These are phyloP conservation scores for Musa beccarii DNA, from an alignment of 176 grass and related monocot genomes.

Conservation along the genomic window DNA sequence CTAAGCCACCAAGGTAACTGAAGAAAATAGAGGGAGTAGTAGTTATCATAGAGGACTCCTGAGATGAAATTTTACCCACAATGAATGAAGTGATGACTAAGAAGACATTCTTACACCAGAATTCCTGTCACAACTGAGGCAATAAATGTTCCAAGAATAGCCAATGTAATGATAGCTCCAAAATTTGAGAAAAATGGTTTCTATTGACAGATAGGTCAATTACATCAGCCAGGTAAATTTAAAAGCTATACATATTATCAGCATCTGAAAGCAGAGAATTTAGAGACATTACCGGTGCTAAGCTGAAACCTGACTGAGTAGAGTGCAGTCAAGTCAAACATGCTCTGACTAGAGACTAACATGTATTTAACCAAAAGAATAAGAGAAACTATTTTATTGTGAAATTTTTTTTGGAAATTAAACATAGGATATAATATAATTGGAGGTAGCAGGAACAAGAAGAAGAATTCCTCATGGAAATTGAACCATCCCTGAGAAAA, in stretches of 20 bases:
- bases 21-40: conserved; percentile 2
- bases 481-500: conserved; percentile 81
- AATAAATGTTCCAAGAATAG: conserved; percentile 91
- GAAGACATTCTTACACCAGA: conserved; percentile 75
- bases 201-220: conserved; percentile 28
- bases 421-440: conserved; percentile 99
- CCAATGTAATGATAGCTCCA: conserved; percentile 90
- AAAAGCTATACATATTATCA: neutral
- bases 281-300: conserved; percentile 54
- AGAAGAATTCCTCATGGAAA: conserved; percentile 98
- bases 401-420: conserved; percentile 5
- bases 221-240: neutral
- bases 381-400: neutral
- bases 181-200: conserved; percentile 99
- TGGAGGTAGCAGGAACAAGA: conserved; percentile 90
- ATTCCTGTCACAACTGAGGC: conserved; percentile 82
- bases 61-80: conserved; percentile 10
- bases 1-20: conserved; percentile 88
- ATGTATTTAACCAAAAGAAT: too few relatives aligned
- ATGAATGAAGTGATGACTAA: neutral
- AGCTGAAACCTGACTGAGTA: conserved; percentile 98
- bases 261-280: neutral
- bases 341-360: neutral
- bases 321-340: conserved; percentile 46
- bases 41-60: conserved; percentile 4